Evolutionary conservation across 768 basidiomycete genomes (phyloP).

Genomic region (Termitomyces bulborhizus): DNA sequence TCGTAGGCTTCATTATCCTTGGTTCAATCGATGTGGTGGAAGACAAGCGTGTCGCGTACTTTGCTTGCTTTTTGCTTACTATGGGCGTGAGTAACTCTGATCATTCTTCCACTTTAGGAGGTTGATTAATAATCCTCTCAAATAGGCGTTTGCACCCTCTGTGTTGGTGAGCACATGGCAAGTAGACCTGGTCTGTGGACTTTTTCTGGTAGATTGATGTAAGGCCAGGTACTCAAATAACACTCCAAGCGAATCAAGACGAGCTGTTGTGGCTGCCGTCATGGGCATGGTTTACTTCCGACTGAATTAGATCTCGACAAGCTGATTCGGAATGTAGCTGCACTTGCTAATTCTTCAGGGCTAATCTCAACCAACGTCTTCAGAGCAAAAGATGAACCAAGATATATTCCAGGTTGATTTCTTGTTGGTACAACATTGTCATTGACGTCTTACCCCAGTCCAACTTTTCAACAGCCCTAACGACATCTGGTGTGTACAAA

Average conservation of each 20-base stretch:
- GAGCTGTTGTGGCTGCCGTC: constrained; percentile 45
- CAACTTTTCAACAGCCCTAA: constrained; percentile 24
- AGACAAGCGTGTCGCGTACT: constrained; percentile 41
- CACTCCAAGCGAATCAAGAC: constrained; percentile 39
- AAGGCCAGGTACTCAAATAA: constrained; percentile 38
- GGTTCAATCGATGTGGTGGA: constrained; percentile 34
- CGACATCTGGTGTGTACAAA: constrained; percentile 30
- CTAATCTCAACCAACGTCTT: constrained; percentile 49
- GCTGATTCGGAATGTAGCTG: constrained; percentile 24
- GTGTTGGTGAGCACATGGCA: constrained; percentile 39
- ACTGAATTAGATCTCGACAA: background rate
- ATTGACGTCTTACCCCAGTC: background rate
- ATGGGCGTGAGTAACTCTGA: constrained; percentile 31
- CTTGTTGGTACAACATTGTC: background rate
- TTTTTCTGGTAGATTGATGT: background rate
- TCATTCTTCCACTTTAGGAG: background rate
- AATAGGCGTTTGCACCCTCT: constrained; percentile 40
- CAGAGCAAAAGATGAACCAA: constrained; percentile 42
- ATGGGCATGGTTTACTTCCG: constrained; percentile 29
- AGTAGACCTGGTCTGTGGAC: background rate
- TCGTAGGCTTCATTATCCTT: constrained; percentile 39
- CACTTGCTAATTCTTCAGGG: constrained; percentile 41
- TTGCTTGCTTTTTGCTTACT: constrained; percentile 49
- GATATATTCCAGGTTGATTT: constrained; percentile 35
- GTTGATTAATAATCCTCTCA: background rate